phyloP scores from a whole-genome alignment of 2,329 filamentous ascomycete genomes.

The Colletotrichum lupini region DNA sequence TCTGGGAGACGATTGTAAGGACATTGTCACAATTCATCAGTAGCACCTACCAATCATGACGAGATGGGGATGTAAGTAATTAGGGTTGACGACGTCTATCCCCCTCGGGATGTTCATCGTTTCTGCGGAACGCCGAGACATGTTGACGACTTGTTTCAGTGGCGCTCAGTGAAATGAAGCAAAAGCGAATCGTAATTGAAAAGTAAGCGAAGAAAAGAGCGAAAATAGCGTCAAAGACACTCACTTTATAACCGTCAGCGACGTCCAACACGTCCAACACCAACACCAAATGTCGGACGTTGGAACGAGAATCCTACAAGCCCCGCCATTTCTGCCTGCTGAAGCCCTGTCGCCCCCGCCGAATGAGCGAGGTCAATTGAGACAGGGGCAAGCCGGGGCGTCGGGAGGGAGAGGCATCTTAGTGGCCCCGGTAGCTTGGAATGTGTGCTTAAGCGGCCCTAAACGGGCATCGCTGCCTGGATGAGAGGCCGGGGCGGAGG shows the following conservation, averaged over 20 bases:
- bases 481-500: background rate
- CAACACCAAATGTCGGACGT: background rate
- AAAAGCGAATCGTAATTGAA: background rate
- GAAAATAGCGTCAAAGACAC: no score
- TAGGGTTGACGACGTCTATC: slow-evolving; percentile 9
- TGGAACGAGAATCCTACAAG: background rate
- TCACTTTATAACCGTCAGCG: background rate
- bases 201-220: no score
- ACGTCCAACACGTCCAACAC: background rate
- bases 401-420: background rate
- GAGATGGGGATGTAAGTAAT: slow-evolving; percentile 17
- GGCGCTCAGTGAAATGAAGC: background rate
- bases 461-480: background rate
- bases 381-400: background rate
- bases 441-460: background rate
- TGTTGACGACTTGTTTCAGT: background rate
- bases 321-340: background rate
- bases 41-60: slow-evolving; percentile 14
- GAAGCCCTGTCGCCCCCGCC: background rate
- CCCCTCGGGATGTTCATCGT: slow-evolving; percentile 7
- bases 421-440: background rate
- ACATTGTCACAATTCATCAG: background rate
- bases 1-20: background rate
- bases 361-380: background rate
- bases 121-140: slow-evolving; percentile 1